These are phyloP conservation scores for Exobasidium rhododendri DNA, from an alignment of 1,284 basidiomycete species.

Conservation along the genomic window DNA sequence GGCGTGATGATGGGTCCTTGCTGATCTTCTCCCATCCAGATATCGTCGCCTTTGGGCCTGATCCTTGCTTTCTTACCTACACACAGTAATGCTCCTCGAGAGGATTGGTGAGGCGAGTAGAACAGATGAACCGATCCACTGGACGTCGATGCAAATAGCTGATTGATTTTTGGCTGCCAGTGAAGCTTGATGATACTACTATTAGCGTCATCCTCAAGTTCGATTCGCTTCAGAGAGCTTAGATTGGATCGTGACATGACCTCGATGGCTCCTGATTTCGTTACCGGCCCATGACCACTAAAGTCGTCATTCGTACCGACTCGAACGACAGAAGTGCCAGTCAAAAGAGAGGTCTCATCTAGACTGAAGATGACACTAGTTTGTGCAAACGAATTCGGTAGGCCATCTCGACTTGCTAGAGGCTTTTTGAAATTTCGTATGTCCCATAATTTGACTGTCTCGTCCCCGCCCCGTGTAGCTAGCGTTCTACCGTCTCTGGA, in stretches of 20 bases:
- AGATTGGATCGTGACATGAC: slow-evolving; percentile 20
- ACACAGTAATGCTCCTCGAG: slow-evolving; percentile 85
- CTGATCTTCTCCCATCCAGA: slow-evolving; percentile 13
- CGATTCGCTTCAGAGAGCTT: neutral
- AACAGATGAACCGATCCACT: slow-evolving; percentile 78
- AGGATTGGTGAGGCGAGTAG: slow-evolving; percentile 80
- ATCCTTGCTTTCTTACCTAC: slow-evolving; percentile 63
- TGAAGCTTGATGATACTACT: slow-evolving; percentile 23
- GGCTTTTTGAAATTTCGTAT: slow-evolving; percentile 81
- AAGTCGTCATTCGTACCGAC: neutral
- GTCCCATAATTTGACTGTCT: slow-evolving; percentile 95
- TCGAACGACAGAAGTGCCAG: slow-evolving; percentile 60
- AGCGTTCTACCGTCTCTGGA: slow-evolving; percentile 77
- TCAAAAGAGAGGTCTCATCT: slow-evolving; percentile 79
- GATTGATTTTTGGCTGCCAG: slow-evolving; percentile 40
- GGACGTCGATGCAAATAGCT: slow-evolving; percentile 40
- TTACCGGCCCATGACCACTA: neutral
- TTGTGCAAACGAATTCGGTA: slow-evolving; percentile 78
- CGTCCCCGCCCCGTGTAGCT: slow-evolving; percentile 78
- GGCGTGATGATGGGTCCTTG: slow-evolving; percentile 30
- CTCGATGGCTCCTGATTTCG: slow-evolving; percentile 24
- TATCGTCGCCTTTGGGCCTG: slow-evolving; percentile 15
- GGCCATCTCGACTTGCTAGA: slow-evolving; percentile 63
- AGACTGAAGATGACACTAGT: slow-evolving; percentile 92
- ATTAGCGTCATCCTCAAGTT: neutral